These are phyloP conservation scores for Sugiyamaella mastotermitis DNA, from an alignment of 805 yeast species.

Conservation along the genomic window DNA sequence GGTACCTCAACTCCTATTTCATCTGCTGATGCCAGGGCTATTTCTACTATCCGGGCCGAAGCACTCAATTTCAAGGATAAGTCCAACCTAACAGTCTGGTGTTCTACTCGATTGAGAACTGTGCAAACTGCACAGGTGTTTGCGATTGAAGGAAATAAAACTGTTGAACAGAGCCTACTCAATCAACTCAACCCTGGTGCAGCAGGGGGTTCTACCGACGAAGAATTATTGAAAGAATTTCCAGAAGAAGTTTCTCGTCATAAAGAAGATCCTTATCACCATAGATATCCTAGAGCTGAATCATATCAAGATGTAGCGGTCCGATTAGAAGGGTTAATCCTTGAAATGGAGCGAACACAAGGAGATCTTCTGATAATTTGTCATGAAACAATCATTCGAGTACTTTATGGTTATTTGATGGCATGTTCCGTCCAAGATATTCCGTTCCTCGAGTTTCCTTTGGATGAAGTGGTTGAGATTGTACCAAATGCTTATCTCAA, in stretches of 20 bases:
- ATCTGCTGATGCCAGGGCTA: slow-evolving; percentile 20
- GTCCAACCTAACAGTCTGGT: slow-evolving; percentile 81
- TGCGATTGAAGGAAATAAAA: slow-evolving; percentile 49
- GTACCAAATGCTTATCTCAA: slow-evolving; percentile 69
- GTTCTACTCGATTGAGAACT: slow-evolving; percentile 83
- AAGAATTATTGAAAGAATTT: slow-evolving; percentile 50
- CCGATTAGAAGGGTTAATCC: slow-evolving; percentile 83
- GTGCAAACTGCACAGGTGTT: slow-evolving; percentile 72
- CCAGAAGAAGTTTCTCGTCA: slow-evolving; percentile 69
- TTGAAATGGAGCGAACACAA: slow-evolving; percentile 85
- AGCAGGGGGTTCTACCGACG: slow-evolving; percentile 61
- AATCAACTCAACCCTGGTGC: slow-evolving; percentile 88
- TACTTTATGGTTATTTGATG: slow-evolving; percentile 91
- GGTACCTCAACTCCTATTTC: slow-evolving; percentile 22
- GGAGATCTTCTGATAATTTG: slow-evolving; percentile 85
- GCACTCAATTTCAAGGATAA: slow-evolving; percentile 49
- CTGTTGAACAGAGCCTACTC: slow-evolving; percentile 73
- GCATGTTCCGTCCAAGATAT: slow-evolving; percentile 83
- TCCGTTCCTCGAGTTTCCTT: slow-evolving; percentile 70
- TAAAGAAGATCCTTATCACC: slow-evolving; percentile 80
- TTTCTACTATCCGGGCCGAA: slow-evolving; percentile 22
- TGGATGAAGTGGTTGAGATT: slow-evolving; percentile 80
- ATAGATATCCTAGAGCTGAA: slow-evolving; percentile 86
- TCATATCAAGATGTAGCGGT: slow-evolving; percentile 95
- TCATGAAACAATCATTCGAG: slow-evolving; percentile 84